These are phyloP conservation scores for Areca catechu DNA, from an alignment of 176 grass and related monocot genomes.

Conservation along the genomic window DNA sequence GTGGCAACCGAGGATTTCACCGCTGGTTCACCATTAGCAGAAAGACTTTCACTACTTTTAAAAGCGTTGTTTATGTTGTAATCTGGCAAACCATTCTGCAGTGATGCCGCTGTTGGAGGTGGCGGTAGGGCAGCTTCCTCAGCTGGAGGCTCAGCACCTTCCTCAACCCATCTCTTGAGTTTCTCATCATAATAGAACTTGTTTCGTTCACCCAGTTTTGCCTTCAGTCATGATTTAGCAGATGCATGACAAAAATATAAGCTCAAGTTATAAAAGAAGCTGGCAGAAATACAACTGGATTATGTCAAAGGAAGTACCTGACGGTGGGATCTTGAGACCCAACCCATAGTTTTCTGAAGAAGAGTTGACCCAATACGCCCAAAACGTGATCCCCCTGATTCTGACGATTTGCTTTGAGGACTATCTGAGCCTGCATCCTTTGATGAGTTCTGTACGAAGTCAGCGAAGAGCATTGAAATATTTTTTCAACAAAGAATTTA, in stretches of 20 bases:
- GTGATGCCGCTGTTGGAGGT: constrained; percentile 58
- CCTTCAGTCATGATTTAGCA: constrained; percentile 28
- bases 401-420: constrained; percentile 35
- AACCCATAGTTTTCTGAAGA: constrained; percentile 68
- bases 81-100: constrained; percentile 56
- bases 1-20: constrained; percentile 25
- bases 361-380: constrained; percentile 68
- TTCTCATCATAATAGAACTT: constrained; percentile 98
- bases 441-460: constrained; percentile 12
- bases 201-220: constrained; percentile 82
- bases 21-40: constrained; percentile 32
- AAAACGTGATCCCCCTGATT: constrained; percentile 57
- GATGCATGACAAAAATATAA: no score
- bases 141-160: constrained; percentile 62
- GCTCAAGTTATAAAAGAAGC: no score
- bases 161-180: constrained; percentile 92
- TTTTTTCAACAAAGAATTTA: not conserved
- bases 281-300: not conserved
- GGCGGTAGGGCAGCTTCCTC: constrained; percentile 66
- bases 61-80: constrained; percentile 50
- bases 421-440: constrained; percentile 46
- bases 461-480: constrained; percentile 3
- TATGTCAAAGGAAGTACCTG: constrained; percentile 46
- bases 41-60: constrained; percentile 16
- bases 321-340: constrained; percentile 60